A percentile compares a stretch with the other conserved stretches of the same genome.
Evolutionary conservation across 2,329 filamentous ascomycete genomes (phyloP).

Genomic region (Cladobotryum mycophilum): DNA sequence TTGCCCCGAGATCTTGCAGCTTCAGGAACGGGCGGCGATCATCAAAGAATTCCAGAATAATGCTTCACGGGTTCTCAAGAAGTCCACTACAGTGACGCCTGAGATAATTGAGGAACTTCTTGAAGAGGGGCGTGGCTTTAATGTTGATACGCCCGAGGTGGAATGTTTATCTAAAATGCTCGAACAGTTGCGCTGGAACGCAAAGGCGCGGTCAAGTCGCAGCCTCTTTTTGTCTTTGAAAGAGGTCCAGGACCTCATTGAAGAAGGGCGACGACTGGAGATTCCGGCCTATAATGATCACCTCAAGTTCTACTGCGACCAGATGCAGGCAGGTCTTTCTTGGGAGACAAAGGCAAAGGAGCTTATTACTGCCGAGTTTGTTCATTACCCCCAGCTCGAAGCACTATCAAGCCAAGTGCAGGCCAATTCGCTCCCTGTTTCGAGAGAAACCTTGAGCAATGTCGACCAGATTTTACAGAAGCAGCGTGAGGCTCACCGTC

Average conservation of each 20-base stretch:
- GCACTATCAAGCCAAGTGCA: slow-evolving; percentile 79
- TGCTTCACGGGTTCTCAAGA: slow-evolving; percentile 63
- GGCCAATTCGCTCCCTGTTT: slow-evolving; percentile 67
- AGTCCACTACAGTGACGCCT: slow-evolving; percentile 56
- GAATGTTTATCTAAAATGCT: slow-evolving; percentile 74
- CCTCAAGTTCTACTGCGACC: slow-evolving; percentile 67
- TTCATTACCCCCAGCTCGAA: slow-evolving; percentile 93
- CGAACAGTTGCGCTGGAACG: slow-evolving; percentile 83
- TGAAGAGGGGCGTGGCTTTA: slow-evolving; percentile 84
- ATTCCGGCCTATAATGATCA: slow-evolving; percentile 78
- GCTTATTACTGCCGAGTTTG: slow-evolving; percentile 81
- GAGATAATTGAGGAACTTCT: slow-evolving; percentile 82
- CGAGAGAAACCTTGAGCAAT: slow-evolving; percentile 67
- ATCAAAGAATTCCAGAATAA: slow-evolving; percentile 80
- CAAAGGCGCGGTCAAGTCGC: slow-evolving; percentile 62
- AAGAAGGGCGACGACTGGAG: slow-evolving; percentile 68
- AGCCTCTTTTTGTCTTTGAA: slow-evolving; percentile 63
- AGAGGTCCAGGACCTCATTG: slow-evolving; percentile 73
- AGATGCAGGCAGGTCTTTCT: slow-evolving; percentile 67
- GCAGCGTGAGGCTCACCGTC: slow-evolving; percentile 86
- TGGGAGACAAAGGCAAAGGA: slow-evolving; percentile 95
- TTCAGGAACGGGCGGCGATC: slow-evolving; percentile 77
- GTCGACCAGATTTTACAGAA: slow-evolving; percentile 93
- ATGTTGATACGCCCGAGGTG: slow-evolving; percentile 84
- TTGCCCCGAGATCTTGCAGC: slow-evolving; percentile 78